These are phyloP conservation scores for Phytophthora pini DNA, from an alignment of 352 stramenopile genomes.

Conservation along the genomic window DNA sequence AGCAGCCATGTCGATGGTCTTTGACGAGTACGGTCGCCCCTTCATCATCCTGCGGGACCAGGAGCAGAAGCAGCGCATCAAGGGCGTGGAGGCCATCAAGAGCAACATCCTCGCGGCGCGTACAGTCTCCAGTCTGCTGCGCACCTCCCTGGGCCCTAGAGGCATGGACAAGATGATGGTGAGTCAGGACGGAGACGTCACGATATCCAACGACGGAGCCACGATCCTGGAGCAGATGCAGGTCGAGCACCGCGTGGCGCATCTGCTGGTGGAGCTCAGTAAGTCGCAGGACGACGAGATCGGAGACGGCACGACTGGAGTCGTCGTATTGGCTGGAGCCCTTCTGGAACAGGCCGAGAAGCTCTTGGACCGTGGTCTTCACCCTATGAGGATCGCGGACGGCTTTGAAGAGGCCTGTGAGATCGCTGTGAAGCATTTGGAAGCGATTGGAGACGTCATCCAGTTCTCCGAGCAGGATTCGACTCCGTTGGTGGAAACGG, in stretches of 20 bases:
- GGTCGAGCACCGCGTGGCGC: constrained; percentile 98
- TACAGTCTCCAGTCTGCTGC: constrained; percentile 96
- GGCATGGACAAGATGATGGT: constrained; percentile 99
- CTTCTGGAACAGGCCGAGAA: constrained; percentile 98
- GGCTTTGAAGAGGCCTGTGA: constrained; percentile 98
- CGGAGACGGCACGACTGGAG: constrained; percentile 99
- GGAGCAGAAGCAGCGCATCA: constrained; percentile 97
- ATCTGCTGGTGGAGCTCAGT: constrained; percentile 98
- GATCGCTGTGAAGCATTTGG: constrained; percentile 96
- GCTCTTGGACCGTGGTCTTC: constrained; percentile 96
- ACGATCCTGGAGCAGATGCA: constrained; percentile 99
- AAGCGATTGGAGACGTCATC: constrained; percentile 95
- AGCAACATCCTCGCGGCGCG: constrained; percentile 99
- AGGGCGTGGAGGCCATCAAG: constrained; percentile 98
- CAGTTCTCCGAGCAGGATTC: constrained; percentile 96
- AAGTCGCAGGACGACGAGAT: constrained; percentile 99
- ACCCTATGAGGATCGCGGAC: constrained; percentile 98
- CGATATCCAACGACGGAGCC: constrained; percentile 99
- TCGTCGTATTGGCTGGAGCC: constrained; percentile 98
- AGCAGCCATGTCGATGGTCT: constrained; percentile 91
- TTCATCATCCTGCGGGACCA: constrained; percentile 99
- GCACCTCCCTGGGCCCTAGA: constrained; percentile 98
- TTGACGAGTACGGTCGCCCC: constrained; percentile 99
- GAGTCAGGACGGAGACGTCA: constrained; percentile 98
- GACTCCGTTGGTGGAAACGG: constrained; percentile 95